These are phyloP conservation scores for Aspergillus uvarum DNA, from an alignment of 2,329 filamentous ascomycete genomes.

Conservation along the genomic window DNA sequence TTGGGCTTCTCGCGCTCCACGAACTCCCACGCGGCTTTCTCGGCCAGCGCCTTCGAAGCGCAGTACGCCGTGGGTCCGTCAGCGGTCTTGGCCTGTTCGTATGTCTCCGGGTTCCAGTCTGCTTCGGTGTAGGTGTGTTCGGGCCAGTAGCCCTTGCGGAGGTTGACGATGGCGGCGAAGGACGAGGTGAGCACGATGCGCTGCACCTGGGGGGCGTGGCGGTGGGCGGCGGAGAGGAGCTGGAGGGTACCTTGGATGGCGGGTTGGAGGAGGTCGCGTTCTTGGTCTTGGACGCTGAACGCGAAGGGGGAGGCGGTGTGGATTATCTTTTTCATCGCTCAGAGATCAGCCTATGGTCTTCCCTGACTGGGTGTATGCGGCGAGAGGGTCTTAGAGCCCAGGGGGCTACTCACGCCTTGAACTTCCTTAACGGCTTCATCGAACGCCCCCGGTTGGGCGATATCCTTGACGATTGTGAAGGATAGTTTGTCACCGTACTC, in stretches of 20 bases:
- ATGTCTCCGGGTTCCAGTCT: neutral
- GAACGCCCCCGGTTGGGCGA: conserved; percentile 34
- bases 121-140: conserved; percentile 1
- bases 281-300: neutral
- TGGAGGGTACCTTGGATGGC: conserved; percentile 3
- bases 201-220: neutral
- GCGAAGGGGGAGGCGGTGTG: neutral
- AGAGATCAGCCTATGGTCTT: no score
- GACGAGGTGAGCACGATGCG: conserved; percentile 9
- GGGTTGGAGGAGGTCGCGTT: conserved; percentile 2
- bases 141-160: neutral
- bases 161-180: conserved; percentile 1
- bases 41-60: conserved; percentile 1
- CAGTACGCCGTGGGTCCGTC: neutral
- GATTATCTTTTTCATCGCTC: neutral
- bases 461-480: conserved; percentile 31
- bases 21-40: conserved; percentile 9
- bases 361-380: no score
- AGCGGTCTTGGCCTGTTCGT: neutral
- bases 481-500: conserved; percentile 19
- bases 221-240: neutral
- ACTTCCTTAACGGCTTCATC: conserved; percentile 37
- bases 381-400: no score
- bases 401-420: conserved; percentile 30
- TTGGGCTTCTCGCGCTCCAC: neutral